Conservation (phyloP, 352 stramenopile genomes). For the Globisporangium viniferum region DNA sequence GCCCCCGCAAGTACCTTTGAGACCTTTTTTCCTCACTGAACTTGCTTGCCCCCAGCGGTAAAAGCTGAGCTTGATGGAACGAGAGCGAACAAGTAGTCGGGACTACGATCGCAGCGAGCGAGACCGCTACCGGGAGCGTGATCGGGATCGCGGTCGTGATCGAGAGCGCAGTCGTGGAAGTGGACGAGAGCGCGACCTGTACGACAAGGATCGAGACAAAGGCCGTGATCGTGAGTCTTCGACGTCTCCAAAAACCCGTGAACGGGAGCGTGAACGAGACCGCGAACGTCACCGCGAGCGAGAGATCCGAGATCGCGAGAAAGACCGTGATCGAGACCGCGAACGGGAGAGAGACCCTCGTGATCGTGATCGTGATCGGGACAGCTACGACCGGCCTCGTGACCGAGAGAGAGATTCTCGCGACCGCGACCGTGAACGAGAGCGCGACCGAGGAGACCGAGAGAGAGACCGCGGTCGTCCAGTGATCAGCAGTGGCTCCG, state of each 20-base stretch:
- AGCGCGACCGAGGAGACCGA: conserved; percentile 31
- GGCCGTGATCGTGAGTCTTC: conserved; percentile 25
- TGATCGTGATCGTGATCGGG: conserved; percentile 26
- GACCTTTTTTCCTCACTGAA: not conserved
- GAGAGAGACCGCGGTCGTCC: conserved; percentile 23
- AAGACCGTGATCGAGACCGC: conserved; percentile 21
- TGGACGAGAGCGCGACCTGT: conserved; percentile 5
- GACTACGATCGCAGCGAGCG: conserved; percentile 23
- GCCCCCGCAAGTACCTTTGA: not conserved
- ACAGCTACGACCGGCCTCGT: conserved; percentile 1
- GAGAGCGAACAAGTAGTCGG: conserved; percentile 13
- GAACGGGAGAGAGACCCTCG: conserved; percentile 29
- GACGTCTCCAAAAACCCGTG: conserved; percentile 15
- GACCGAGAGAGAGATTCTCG: conserved; percentile 32
- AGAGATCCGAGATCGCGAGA: conserved; percentile 20
- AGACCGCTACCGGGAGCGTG: conserved; percentile 9
- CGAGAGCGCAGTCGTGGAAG: conserved; percentile 8
- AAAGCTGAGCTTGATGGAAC: conserved; percentile 26
- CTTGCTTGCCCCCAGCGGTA: not conserved
- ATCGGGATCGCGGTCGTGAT: conserved; percentile 16
- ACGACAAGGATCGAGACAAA: conserved; percentile 20
- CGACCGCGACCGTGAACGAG: conserved; percentile 25
- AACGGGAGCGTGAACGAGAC: conserved; percentile 29
- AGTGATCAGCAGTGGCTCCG: conserved; percentile 1
- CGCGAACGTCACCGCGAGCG: conserved; percentile 35